Evolutionary conservation across 768 basidiomycete species (phyloP), one percentile per base, ranked within the genome.

Genomic region (Collybiopsis luxurians): DNA sequence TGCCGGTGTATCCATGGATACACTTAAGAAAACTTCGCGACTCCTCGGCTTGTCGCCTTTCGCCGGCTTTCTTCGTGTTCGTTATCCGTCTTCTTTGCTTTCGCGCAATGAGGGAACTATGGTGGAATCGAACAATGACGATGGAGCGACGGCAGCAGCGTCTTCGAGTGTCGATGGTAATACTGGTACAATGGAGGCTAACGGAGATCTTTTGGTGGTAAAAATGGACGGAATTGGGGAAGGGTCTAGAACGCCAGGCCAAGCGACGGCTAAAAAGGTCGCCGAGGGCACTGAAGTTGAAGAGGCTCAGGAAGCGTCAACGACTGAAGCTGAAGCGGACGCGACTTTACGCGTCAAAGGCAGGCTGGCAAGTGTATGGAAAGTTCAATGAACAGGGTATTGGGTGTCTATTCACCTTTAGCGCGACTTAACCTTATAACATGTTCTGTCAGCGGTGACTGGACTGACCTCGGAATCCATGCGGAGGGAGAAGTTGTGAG

Each of bases 41-140:
- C 84, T 85, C 73, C 79, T 85, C 62, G 82, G 77, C 60, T 78
- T 88, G 60, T 78, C 81, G 47, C 83, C 86, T 4, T 77, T 89
- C 38, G 75, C 86, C 44, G 85, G 81, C 27, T 83, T 89, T 66
- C 73, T 85, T 53, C 81, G 87, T 36, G 74, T 78, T 21, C 82
- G 86, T 48, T 80, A 87, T 66, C 79, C 84, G 28, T 81, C 84
- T 19, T 74, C 54, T 0, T 23, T 66, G 49, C 56, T 62, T 51
- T 26, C 56, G 21, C 39, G 48, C 9, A 47, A 49, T 31, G 48
- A 28, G 74, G 13, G 69, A 66, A 60, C 73, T 69, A 52, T 56
- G 12, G 34, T 59, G 34, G 48, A 59, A 19, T 45, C 38, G 56
- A 52, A 23, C 61, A 65, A 42, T 58, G 56, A 40, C 43, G 54